Conservation (phyloP, 495 filamentous ascomycete genomes). For the Aspergillus taichungensis region DNA sequence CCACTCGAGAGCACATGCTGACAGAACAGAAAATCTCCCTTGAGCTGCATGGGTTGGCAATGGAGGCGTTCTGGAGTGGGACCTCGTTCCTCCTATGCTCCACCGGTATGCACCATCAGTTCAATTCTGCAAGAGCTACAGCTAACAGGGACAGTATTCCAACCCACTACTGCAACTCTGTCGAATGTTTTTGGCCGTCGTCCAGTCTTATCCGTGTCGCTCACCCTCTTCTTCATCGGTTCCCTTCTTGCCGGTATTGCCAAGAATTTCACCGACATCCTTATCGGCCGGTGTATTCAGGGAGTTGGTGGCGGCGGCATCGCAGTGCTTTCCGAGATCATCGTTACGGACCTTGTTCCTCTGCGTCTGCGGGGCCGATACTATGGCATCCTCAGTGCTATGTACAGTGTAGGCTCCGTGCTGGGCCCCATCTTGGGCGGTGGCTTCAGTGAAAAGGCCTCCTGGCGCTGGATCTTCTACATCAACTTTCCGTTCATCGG, state of each 20-base stretch:
- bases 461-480: slow-evolving; percentile 59
- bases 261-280: slow-evolving; percentile 22
- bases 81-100: slow-evolving; percentile 41
- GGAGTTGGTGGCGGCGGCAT: slow-evolving; percentile 29
- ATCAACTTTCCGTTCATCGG: slow-evolving; percentile 54
- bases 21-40: slow-evolving; percentile 7
- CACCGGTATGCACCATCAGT: slow-evolving; percentile 5
- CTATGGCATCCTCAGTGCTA: slow-evolving; percentile 18
- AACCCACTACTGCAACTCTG: slow-evolving; percentile 32
- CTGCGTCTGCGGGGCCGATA: slow-evolving; percentile 27
- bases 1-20: background rate
- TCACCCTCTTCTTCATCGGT: slow-evolving; percentile 34
- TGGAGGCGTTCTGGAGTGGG: slow-evolving; percentile 47
- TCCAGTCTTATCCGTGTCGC: slow-evolving; percentile 28
- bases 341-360: slow-evolving; percentile 33
- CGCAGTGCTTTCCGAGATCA: slow-evolving; percentile 21
- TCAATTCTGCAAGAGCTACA: too few relatives aligned
- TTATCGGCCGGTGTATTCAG: slow-evolving; percentile 24
- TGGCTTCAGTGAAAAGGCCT: slow-evolving; percentile 22
- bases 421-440: slow-evolving; percentile 32
- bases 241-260: slow-evolving; percentile 31
- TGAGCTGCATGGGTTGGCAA: slow-evolving; percentile 35
- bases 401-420: slow-evolving; percentile 18
- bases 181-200: slow-evolving; percentile 46
- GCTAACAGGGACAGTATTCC: slow-evolving; percentile 19